Percentiles rank a stretch among this genome's conserved stretches.
Conservation (phyloP, 2,329 filamentous ascomycete genomes). For the Fusarium sp. region DNA sequence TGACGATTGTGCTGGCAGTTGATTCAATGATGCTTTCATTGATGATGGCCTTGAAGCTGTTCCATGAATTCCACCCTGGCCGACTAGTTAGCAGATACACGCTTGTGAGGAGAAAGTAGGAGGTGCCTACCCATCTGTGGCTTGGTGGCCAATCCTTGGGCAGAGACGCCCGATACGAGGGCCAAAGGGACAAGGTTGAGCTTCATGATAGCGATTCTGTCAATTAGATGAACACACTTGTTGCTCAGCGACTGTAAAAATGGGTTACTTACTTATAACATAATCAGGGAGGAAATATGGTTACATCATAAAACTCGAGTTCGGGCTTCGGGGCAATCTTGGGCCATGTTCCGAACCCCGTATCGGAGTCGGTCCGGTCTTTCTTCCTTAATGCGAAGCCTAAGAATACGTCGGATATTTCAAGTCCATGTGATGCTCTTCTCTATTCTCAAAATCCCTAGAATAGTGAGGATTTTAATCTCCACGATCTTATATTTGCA, state of each 20-base stretch:
- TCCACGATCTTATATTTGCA: neutral
- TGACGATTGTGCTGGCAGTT: neutral
- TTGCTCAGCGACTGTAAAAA: neutral
- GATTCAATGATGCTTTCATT: neutral
- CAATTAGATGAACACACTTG: neutral
- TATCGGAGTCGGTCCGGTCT: neutral
- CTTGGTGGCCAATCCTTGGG: neutral
- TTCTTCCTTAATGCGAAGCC: neutral
- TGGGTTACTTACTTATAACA: neutral
- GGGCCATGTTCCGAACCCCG: neutral
- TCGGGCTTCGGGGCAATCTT: neutral
- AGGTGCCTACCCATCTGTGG: neutral
- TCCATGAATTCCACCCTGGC: slow-evolving; percentile 1
- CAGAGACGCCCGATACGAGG: neutral
- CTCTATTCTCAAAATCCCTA: neutral
- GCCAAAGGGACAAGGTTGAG: neutral
- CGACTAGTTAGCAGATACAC: neutral
- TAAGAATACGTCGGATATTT: neutral
- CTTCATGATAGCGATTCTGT: neutral
- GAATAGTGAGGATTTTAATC: neutral
- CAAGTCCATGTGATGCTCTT: neutral
- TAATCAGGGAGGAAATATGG: neutral
- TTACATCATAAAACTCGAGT: neutral
- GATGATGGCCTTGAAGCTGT: neutral
- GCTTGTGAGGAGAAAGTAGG: no score